A percentile compares a stretch with the other conserved stretches of the same genome.
Conservation (phyloP, 768 basidiomycete genomes). For the Nidularia pulvinata region DNA sequence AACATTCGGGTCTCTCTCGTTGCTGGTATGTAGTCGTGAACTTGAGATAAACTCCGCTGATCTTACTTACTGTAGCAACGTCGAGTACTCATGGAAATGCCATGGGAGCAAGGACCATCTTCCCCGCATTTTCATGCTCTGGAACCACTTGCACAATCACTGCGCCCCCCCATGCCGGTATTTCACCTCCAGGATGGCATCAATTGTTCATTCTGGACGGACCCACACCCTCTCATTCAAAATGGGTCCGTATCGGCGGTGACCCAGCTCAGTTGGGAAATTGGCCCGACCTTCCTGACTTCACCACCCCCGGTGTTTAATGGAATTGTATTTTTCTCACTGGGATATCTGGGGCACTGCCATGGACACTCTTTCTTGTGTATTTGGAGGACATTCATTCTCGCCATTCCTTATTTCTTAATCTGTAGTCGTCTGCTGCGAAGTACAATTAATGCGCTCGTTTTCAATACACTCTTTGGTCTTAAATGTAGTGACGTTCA, state of each 20-base stretch:
- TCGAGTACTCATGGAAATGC: slow-evolving; percentile 80
- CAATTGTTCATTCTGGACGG: slow-evolving; percentile 79
- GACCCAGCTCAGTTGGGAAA: slow-evolving; percentile 71
- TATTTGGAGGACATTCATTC: no score
- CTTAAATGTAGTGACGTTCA: no score
- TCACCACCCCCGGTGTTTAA: slow-evolving; percentile 61
- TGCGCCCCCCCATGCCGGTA: slow-evolving; percentile 67
- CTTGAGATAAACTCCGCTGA: slow-evolving; percentile 1
- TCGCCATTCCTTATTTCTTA: no score
- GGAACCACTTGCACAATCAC: slow-evolving; percentile 77
- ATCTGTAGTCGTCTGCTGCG: no score
- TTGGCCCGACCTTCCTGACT: slow-evolving; percentile 74
- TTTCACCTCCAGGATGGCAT: slow-evolving; percentile 78
- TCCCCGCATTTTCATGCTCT: slow-evolving; percentile 69
- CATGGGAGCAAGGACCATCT: slow-evolving; percentile 73
- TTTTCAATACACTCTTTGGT: no score
- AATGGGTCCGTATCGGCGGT: slow-evolving; percentile 79
- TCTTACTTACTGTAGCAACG: slow-evolving; percentile 37
- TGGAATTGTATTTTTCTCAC: not conserved
- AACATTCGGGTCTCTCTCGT: slow-evolving; percentile 62
- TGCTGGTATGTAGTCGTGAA: slow-evolving; percentile 43
- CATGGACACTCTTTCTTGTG: no score
- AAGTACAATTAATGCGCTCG: no score
- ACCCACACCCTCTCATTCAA: slow-evolving; percentile 73
- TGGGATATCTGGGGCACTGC: no score